A percentile compares a stretch with the other conserved stretches of the same genome.
phyloP scores from a whole-genome alignment of 2,329 filamentous ascomycete species.

The Fusarium subglutinans region DNA sequence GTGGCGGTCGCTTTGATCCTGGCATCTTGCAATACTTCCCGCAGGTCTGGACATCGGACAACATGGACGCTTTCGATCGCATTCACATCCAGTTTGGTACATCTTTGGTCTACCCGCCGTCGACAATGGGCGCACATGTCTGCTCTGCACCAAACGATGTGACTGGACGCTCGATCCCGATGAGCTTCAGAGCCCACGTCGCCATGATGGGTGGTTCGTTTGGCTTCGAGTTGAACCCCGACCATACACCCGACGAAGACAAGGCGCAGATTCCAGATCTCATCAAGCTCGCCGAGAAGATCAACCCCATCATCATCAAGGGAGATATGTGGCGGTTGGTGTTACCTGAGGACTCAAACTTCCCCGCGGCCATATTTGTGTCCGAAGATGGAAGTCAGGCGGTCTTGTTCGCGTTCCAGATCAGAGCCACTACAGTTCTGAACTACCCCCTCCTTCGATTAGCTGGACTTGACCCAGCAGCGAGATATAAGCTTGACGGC shows the following conservation, averaged over 20 bases:
- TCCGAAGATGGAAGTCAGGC: slow-evolving; percentile 59
- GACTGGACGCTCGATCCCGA: slow-evolving; percentile 63
- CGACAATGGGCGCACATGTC: slow-evolving; percentile 72
- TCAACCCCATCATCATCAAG: slow-evolving; percentile 67
- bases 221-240: slow-evolving; percentile 70
- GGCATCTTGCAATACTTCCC: slow-evolving; percentile 72
- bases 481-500: slow-evolving; percentile 63
- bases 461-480: slow-evolving; percentile 64
- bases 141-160: slow-evolving; percentile 68
- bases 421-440: slow-evolving; percentile 58
- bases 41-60: slow-evolving; percentile 72
- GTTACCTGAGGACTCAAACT: slow-evolving; percentile 67
- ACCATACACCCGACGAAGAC: slow-evolving; percentile 61
- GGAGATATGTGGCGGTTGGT: slow-evolving; percentile 69
- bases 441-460: slow-evolving; percentile 64
- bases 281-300: slow-evolving; percentile 61
- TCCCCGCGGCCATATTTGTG: slow-evolving; percentile 69
- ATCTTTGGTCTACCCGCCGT: slow-evolving; percentile 69
- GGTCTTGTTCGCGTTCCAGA: slow-evolving; percentile 70
- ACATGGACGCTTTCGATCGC: slow-evolving; percentile 70
- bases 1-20: slow-evolving; percentile 71
- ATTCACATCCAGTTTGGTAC: slow-evolving; percentile 72
- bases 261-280: slow-evolving; percentile 61
- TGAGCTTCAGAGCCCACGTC: slow-evolving; percentile 70
- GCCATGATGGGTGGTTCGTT: slow-evolving; percentile 76